Conservation (phyloP, 441 rosid species). For the Aquilaria agallochum region DNA sequence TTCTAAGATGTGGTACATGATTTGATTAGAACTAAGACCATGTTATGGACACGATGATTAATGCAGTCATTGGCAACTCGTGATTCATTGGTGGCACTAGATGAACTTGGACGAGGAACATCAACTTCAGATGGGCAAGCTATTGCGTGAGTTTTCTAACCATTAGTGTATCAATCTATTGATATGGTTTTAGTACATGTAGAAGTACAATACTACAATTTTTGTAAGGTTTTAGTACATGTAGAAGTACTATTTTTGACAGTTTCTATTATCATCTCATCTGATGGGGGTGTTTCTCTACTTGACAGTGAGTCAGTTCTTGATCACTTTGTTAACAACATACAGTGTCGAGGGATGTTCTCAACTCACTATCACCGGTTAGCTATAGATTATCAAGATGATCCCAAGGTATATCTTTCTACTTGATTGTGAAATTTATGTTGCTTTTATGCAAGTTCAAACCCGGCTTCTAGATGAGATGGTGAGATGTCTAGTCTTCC, state of each 20-base stretch:
- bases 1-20: no score
- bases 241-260: no score
- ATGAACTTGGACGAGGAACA: slow-evolving; percentile 98
- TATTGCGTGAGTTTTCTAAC: slow-evolving; percentile 60
- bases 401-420: slow-evolving; percentile 50
- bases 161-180: neutral
- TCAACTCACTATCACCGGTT: slow-evolving; percentile 95
- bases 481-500: no score
- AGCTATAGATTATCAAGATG: slow-evolving; percentile 67
- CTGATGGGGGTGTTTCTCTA: no score
- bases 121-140: slow-evolving; percentile 99
- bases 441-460: no score
- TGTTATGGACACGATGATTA: slow-evolving; percentile 6
- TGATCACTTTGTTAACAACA: slow-evolving; percentile 80
- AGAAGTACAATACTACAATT: no score
- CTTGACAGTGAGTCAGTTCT: slow-evolving; percentile 79
- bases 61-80: slow-evolving; percentile 78
- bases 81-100: slow-evolving; percentile 86
- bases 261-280: no score
- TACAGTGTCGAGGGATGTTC: slow-evolving; percentile 91
- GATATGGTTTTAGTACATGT: neutral
- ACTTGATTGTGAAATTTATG: no score
- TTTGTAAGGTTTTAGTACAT: no score
- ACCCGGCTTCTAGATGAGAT: no score
- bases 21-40: no score